A percentile compares a stretch with the other conserved stretches of the same genome.
Evolutionary conservation across 306 rosid genomes (phyloP).

Genomic region (Sicyos baderoa): DNA sequence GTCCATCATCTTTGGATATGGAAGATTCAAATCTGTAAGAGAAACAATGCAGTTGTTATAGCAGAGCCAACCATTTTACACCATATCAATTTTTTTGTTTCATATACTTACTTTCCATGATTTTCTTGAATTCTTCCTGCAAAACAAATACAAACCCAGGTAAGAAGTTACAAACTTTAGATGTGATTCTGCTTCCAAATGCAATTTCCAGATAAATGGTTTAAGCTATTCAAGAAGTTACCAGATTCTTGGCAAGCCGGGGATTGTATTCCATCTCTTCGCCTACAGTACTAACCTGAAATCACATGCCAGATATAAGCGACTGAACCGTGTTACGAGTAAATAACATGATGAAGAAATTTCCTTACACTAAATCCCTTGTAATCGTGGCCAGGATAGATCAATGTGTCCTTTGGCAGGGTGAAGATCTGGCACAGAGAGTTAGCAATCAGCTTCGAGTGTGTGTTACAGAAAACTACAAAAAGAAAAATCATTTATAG

Average conservation of each 20-base stretch:
- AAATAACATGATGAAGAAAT: constrained; percentile 18
- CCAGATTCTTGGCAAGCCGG: constrained; percentile 75
- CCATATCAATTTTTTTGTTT: neutral
- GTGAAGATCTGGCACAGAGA: constrained; percentile 54
- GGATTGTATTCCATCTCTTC: constrained; percentile 77
- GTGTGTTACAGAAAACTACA: neutral
- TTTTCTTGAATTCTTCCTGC: constrained; percentile 73
- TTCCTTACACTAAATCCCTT: constrained; percentile 74
- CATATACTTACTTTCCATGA: constrained; percentile 72
- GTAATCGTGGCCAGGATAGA: constrained; percentile 94
- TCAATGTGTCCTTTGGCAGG: constrained; percentile 60
- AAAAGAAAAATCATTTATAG: neutral
- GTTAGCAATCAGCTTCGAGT: neutral
- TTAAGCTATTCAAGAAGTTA: constrained; percentile 24
- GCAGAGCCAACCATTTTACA: neutral
- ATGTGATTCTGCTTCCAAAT: neutral
- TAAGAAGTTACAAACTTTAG: neutral
- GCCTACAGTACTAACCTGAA: constrained; percentile 77
- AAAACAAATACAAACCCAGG: constrained; percentile 15
- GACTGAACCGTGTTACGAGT: constrained; percentile 12
- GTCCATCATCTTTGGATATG: constrained; percentile 92
- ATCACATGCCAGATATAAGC: constrained; percentile 26
- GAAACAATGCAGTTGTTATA: neutral
- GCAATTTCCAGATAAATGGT: neutral
- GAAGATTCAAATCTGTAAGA: constrained; percentile 67